These are phyloP conservation scores for Starmerella scarabaei DNA, from an alignment of 805 yeast genomes.

Conservation along the genomic window DNA sequence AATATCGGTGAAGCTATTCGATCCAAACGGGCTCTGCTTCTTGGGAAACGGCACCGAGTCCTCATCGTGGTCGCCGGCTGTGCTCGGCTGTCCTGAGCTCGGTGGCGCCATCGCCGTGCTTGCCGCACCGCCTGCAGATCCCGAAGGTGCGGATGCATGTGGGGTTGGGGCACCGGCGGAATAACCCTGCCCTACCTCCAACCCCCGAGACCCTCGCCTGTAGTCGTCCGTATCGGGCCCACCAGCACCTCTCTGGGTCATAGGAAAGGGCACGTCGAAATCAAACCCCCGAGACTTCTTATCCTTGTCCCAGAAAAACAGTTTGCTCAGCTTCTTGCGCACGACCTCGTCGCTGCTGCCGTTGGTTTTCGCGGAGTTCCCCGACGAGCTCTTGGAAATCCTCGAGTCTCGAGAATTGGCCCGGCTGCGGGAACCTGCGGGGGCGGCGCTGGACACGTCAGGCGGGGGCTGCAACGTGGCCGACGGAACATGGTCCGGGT, in stretches of 20 bases:
- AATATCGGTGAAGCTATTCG: not conserved
- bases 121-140: not conserved
- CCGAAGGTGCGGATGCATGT: no score
- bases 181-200: no score
- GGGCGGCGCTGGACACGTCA: not conserved
- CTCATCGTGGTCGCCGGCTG: not conserved
- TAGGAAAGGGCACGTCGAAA: not conserved
- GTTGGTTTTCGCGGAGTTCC: not conserved
- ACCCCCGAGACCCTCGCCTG: no score
- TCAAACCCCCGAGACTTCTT: not conserved
- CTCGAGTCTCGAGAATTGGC: not conserved
- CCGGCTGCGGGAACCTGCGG: not conserved
- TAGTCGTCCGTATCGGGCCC: not conserved
- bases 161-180: no score
- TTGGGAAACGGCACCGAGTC: conserved; percentile 5
- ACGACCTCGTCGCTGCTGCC: conserved; percentile 3
- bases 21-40: not conserved
- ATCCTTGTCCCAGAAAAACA: conserved; percentile 6
- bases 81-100: not conserved
- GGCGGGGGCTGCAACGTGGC: not conserved
- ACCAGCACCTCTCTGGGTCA: no score
- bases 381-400: not conserved
- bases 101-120: not conserved
- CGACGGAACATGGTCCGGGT: no score
- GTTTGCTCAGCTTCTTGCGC: conserved; percentile 3